phyloP scores from a whole-genome alignment of 2,329 filamentous ascomycete genomes.

The Fusarium coffeatum region DNA sequence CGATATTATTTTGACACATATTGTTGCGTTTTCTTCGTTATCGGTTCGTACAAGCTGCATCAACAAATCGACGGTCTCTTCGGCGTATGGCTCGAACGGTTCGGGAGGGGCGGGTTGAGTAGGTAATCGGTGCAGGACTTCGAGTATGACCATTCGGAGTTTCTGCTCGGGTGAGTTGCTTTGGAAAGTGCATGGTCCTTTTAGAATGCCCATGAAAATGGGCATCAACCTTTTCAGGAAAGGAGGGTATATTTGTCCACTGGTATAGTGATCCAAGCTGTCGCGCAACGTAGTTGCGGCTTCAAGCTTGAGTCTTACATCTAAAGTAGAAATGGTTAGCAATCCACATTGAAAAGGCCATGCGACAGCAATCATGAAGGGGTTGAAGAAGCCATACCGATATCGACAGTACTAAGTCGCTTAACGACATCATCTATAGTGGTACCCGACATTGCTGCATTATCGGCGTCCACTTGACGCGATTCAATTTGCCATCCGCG shows the following conservation, averaged over 20 bases:
- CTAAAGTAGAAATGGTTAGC: constrained; percentile 58
- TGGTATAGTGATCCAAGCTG: constrained; percentile 88
- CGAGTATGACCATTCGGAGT: constrained; percentile 91
- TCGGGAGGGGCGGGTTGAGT: constrained; percentile 78
- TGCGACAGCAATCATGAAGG: constrained; percentile 38
- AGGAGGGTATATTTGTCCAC: constrained; percentile 77
- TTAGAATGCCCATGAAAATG: constrained; percentile 85
- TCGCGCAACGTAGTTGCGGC: constrained; percentile 90
- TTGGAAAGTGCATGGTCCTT: constrained; percentile 88
- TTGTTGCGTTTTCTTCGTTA: constrained; percentile 98
- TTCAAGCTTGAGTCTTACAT: constrained; percentile 83
- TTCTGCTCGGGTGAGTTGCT: constrained; percentile 94
- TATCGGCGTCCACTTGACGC: constrained; percentile 56
- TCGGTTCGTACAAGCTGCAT: constrained; percentile 90
- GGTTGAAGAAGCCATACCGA: constrained; percentile 55
- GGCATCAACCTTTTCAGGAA: constrained; percentile 93
- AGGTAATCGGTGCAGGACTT: constrained; percentile 89
- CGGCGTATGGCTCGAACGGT: constrained; percentile 86
- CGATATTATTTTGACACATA: constrained; percentile 98
- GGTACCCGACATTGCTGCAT: constrained; percentile 69
- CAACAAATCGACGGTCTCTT: constrained; percentile 88
- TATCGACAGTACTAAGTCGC: constrained; percentile 67
- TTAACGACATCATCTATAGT: constrained; percentile 73
- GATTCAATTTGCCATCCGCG: constrained; percentile 52
- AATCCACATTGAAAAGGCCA: constrained; percentile 4